These are phyloP conservation scores for Candida fluviatilis DNA, from an alignment of 805 yeast species.

Conservation along the genomic window DNA sequence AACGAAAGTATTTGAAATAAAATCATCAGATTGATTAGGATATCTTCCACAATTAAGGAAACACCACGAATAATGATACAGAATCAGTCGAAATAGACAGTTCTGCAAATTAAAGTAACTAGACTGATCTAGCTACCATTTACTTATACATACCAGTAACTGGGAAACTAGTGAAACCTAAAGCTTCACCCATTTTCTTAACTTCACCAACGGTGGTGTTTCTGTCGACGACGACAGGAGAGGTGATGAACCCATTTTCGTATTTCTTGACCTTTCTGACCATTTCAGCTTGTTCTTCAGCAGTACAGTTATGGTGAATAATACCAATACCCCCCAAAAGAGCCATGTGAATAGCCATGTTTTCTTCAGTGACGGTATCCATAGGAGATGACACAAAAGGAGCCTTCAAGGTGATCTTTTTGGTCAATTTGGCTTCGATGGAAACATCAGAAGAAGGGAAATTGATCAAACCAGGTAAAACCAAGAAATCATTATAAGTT, in stretches of 20 bases:
- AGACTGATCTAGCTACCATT: too few species aligned
- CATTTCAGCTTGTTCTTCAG: conserved; percentile 98
- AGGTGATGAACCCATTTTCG: conserved; percentile 96
- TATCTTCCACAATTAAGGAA: too few species aligned
- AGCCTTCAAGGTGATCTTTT: conserved; percentile 83
- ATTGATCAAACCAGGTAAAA: conserved; percentile 90
- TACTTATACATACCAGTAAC: conserved; percentile 96
- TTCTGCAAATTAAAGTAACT: too few species aligned
- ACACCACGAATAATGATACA: too few species aligned
- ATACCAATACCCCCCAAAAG: conserved; percentile 98
- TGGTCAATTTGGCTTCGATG: conserved; percentile 85
- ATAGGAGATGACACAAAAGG: conserved; percentile 98
- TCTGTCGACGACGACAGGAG: conserved; percentile 81
- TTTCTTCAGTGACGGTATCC: conserved; percentile 98
- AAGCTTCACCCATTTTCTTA: conserved; percentile 58
- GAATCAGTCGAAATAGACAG: too few species aligned
- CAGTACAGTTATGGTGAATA: conserved; percentile 93
- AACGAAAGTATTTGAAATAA: conserved; percentile 80
- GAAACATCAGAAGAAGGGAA: conserved; percentile 78
- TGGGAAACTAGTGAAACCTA: conserved; percentile 97
- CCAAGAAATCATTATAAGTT: conserved; percentile 93
- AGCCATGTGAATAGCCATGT: conserved; percentile 98
- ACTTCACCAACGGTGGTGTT: conserved; percentile 75
- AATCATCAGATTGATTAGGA: conserved; percentile 48
- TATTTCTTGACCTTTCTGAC: conserved; percentile 93